A percentile compares a stretch with the other conserved stretches of the same genome.
Conservation (phyloP, 1,284 basidiomycete species). For the Ganoderma leucocontextum region DNA sequence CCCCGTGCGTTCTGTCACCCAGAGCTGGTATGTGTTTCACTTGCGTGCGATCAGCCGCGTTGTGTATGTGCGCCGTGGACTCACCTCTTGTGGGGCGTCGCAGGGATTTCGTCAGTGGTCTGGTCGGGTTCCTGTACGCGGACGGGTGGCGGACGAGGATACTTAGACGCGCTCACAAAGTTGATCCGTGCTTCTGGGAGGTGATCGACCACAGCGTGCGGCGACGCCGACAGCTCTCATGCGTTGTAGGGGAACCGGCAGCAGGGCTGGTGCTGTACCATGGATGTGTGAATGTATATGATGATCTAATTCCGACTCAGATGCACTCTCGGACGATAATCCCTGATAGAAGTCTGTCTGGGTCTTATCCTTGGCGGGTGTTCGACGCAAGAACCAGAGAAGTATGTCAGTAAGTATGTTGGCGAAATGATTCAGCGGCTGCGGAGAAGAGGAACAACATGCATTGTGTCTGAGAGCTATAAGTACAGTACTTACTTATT, state of each 20-base stretch:
- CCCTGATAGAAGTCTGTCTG: neutral
- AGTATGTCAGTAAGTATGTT: neutral
- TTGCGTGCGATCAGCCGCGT: constrained; percentile 32
- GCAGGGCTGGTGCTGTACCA: constrained; percentile 6
- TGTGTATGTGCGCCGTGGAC: constrained; percentile 22
- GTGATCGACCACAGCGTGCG: constrained; percentile 17
- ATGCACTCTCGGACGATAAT: constrained; percentile 11
- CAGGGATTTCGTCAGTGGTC: constrained; percentile 83
- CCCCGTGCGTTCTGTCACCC: constrained; percentile 81
- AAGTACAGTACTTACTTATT: neutral
- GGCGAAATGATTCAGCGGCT: neutral
- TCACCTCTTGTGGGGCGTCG: constrained; percentile 13
- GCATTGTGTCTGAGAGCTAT: constrained; percentile 12
- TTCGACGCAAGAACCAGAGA: neutral
- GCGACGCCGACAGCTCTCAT: neutral
- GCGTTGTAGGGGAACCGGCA: neutral
- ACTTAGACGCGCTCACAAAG: constrained; percentile 54
- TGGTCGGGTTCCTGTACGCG: constrained; percentile 80
- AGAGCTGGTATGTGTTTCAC: constrained; percentile 77
- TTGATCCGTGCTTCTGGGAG: constrained; percentile 43
- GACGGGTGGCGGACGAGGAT: constrained; percentile 72
- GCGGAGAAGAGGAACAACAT: constrained; percentile 17
- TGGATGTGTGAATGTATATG: constrained; percentile 27
- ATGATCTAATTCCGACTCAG: constrained; percentile 31
- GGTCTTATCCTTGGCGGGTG: neutral